phyloP scores from a whole-genome alignment of 768 basidiomycete species.

The Trametes cinnabarina region DNA sequence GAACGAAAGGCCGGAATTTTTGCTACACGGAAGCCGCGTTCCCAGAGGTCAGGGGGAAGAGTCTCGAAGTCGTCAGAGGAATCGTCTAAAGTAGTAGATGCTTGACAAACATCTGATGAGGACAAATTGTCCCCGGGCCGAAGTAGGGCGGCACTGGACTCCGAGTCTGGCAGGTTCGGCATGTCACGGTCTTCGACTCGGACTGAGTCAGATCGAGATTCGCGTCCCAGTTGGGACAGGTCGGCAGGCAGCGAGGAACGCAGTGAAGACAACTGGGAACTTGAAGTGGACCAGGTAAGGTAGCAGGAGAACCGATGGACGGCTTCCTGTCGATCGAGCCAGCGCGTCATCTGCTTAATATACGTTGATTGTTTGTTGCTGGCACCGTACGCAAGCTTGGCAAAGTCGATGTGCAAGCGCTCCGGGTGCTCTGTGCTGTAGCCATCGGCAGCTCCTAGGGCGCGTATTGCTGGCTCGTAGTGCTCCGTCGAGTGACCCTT shows the following conservation, averaged over 20 bases:
- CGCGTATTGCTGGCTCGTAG: conserved; percentile 23
- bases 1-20: neutral
- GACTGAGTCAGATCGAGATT: too few relatives aligned
- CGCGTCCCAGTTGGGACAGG: too few relatives aligned
- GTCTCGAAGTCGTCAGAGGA: neutral
- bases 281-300: conserved; percentile 24
- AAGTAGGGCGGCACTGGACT: too few relatives aligned
- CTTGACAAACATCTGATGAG: too few relatives aligned
- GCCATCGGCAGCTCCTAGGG: conserved; percentile 22
- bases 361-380: conserved; percentile 26
- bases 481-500: conserved; percentile 28
- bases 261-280: neutral
- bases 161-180: too few relatives aligned
- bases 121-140: too few relatives aligned
- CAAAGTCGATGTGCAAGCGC: conserved; percentile 43
- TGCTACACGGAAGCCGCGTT: neutral
- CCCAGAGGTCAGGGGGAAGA: neutral
- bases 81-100: too few relatives aligned
- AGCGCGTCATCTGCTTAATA: conserved; percentile 39
- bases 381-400: conserved; percentile 34
- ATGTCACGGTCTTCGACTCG: too few relatives aligned
- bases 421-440: conserved; percentile 31
- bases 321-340: conserved; percentile 37
- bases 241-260: neutral
- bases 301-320: conserved; percentile 29